These are phyloP conservation scores for Clonostachys rosea DNA, from an alignment of 2,329 filamentous ascomycete genomes.

Conservation along the genomic window DNA sequence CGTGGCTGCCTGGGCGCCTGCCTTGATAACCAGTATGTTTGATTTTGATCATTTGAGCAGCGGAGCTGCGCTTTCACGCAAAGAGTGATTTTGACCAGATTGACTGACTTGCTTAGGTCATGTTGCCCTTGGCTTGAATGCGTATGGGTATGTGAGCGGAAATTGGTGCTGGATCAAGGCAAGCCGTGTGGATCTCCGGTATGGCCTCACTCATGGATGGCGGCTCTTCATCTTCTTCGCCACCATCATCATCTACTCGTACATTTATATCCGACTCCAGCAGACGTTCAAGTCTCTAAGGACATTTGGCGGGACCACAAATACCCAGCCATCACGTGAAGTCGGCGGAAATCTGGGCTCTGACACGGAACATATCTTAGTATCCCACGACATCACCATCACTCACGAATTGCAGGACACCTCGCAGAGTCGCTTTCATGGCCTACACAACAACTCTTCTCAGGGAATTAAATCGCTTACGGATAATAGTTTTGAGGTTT, in stretches of 20 bases:
- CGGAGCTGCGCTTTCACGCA: neutral
- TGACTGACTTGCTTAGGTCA: constrained; percentile 1
- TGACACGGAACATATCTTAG: neutral
- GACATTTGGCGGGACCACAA: neutral
- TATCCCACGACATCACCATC: neutral
- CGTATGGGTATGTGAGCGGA: constrained; percentile 26
- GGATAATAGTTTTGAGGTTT: neutral
- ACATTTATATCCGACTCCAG: constrained; percentile 21
- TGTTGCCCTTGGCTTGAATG: constrained; percentile 5
- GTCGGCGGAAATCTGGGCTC: constrained; percentile 1
- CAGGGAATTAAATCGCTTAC: neutral
- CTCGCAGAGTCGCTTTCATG: neutral
- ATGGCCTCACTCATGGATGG: constrained; percentile 35
- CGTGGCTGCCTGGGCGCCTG: constrained; percentile 30
- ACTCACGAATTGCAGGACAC: neutral
- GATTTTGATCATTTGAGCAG: neutral
- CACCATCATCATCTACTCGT: constrained; percentile 30
- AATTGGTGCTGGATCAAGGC: constrained; percentile 39
- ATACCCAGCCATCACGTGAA: neutral
- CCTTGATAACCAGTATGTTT: constrained; percentile 24
- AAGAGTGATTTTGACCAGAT: no score
- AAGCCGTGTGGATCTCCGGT: constrained; percentile 25
- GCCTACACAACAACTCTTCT: neutral
- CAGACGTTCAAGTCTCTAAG: constrained; percentile 1
- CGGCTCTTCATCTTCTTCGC: constrained; percentile 30